phyloP scores from a whole-genome alignment of 495 filamentous ascomycete genomes.

The Penicillium dipodomyicola region DNA sequence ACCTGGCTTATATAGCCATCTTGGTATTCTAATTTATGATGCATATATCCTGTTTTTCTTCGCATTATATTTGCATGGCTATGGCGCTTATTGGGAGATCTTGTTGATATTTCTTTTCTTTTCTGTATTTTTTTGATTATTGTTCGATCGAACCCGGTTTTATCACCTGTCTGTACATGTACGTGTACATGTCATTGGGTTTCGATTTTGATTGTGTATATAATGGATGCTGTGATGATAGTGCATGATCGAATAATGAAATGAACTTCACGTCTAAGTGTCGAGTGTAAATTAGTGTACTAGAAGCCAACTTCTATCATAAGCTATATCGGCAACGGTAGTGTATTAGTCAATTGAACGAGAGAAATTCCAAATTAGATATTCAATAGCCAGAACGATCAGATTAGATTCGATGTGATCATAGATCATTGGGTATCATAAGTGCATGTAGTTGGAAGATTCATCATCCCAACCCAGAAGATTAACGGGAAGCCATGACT shows the following conservation, averaged over 20 bases:
- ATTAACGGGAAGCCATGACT: not conserved
- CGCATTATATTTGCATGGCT: conserved; percentile 4
- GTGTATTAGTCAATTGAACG: not conserved
- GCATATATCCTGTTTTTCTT: conserved; percentile 1
- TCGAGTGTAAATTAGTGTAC: not conserved
- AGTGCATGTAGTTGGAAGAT: not conserved
- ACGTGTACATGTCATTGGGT: not conserved
- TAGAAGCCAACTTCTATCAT: conserved; percentile 9
- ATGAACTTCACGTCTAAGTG: not conserved
- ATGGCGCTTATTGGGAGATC: conserved; percentile 8
- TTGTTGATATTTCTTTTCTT: not conserved
- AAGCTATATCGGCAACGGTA: not conserved
- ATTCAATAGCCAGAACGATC: not conserved
- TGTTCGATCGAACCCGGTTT: not conserved
- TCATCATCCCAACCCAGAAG: not conserved
- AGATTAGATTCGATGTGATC: not conserved
- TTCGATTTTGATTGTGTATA: conserved; percentile 25
- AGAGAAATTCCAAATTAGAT: not conserved
- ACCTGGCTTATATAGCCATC: not conserved
- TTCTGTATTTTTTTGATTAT: not conserved
- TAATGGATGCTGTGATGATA: conserved; percentile 29
- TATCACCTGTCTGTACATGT: not conserved
- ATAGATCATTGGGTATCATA: conserved; percentile 12
- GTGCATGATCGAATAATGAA: conserved; percentile 26
- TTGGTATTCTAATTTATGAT: not conserved